Base-by-base conservation (phyloP, 148 eudicot genomes). In the Fallopia convolvulus region DNA sequence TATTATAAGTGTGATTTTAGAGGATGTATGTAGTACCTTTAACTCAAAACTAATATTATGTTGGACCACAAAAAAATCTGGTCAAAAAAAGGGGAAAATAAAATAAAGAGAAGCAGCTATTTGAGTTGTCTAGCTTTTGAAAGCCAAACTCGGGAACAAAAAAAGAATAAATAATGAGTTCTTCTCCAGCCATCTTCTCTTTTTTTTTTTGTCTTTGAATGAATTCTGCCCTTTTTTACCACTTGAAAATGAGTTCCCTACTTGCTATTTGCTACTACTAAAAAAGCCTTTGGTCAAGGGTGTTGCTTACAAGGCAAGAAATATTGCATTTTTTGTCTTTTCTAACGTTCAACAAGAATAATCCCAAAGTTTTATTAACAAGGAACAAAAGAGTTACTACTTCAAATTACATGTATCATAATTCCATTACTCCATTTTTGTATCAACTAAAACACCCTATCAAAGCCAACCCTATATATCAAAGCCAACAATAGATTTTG, bases 221-320 rank as follows among this genome's bases (percentile, higher is more conserved):
- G 6, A 4, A 4, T 6, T 42, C 20, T 8, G 1, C 68, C 72
- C 42, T 68, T 68, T 68, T 30, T 30, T 15, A 68, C 72, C 44
- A 68, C 72, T 68, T 36, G 44, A 39, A 68, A 33, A 68, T 68
- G 23, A 17, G 72, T 68, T 68, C 72, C 72, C 72, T 68, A 68
- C 72, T 15, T 68, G 42, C 72, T 36, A 68, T 66, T 32, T 66
- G 72, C 72, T 17, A 33, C 44, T 13, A 6, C 65, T 20, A 6
- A 6, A 58, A 33, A 36, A 8, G 1, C 18, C 46, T 36, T 36
- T 68, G 72, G 72, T 68, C 72, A 68, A 68, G 72, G 72, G 36
- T 68, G 72, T 68, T 68, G 72, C 72, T 68, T 68, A 68, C 72
- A 68, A 68, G 72, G 72, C 72, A 68, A 68, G 72, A 68, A 68